Evolutionary conservation across 306 rosid species (phyloP).

Genomic region (Begonia fuchsioides): DNA sequence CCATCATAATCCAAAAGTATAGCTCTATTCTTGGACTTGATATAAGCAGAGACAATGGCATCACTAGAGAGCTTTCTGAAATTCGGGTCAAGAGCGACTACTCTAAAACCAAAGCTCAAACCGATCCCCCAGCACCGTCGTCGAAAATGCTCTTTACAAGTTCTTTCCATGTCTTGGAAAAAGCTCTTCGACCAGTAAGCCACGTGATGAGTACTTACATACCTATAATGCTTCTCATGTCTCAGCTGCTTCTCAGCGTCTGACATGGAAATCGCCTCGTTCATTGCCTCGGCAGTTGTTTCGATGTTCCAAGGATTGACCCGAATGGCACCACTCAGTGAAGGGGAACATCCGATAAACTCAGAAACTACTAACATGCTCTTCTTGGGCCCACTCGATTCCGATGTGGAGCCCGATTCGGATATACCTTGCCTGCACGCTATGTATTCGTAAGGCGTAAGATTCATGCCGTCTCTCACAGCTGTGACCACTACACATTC

Average conservation of each 20-base stretch:
- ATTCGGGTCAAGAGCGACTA: constrained; percentile 47
- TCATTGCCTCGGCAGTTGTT: constrained; percentile 54
- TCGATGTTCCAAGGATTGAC: constrained; percentile 60
- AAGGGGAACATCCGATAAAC: constrained; percentile 61
- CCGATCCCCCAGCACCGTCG: constrained; percentile 61
- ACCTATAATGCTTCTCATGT: constrained; percentile 54
- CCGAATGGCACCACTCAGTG: constrained; percentile 59
- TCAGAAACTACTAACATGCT: constrained; percentile 61
- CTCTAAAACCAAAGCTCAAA: constrained; percentile 49
- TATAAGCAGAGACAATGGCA: constrained; percentile 28
- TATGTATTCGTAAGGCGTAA: constrained; percentile 47
- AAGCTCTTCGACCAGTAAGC: constrained; percentile 53
- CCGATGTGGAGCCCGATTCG: constrained; percentile 15
- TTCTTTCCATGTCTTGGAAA: constrained; percentile 51
- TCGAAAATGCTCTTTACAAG: constrained; percentile 46
- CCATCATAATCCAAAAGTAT: constrained; percentile 50
- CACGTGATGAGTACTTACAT: constrained; percentile 52
- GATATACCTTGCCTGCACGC: constrained; percentile 53
- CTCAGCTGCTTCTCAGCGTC: constrained; percentile 51
- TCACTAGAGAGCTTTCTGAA: constrained; percentile 41
- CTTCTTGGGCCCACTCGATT: constrained; percentile 21
- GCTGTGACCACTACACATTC: constrained; percentile 52
- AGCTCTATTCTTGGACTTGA: constrained; percentile 35
- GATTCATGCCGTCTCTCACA: constrained; percentile 62
- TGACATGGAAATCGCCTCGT: constrained; percentile 41